Base-by-base conservation (phyloP, 1,284 basidiomycete genomes). In the Sanghuangporus weigelae region DNA sequence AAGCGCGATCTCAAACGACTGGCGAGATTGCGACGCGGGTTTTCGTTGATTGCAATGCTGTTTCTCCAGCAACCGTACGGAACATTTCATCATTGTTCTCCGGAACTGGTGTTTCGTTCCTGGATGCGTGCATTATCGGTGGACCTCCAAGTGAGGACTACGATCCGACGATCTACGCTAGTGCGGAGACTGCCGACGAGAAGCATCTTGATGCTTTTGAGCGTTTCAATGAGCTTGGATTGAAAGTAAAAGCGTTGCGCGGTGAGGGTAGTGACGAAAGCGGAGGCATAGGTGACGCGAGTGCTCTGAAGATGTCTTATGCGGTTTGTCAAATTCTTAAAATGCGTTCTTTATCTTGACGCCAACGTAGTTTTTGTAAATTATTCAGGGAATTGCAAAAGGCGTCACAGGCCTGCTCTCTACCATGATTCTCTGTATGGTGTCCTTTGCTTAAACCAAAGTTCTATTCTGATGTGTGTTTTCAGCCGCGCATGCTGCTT, bases 261-360 rank as follows among this genome's bases (percentile, higher is more conserved):
- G 81, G 79, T 16, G 54, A 62, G 4, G 42, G 55, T 12, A 55
- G 55, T 16, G 51, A 50, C 1, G 48, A 26, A 35, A 80, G 78
- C 23, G 76, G 74, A 1, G 79, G 78, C 1, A 73, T 85, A 19
- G 83, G 86, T 5, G 83, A 81, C 67, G 84, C 84, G 3, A 86
- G 83, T 67, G 83, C 83, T 4, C 69, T 86, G 65, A 86, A 86
- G 72, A 85, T 86, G 84, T 82, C 83, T 16, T 84, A 86, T 70
- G 82, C 82, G 60, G 84, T 86, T 63, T 72, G 80, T 72, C 2
- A 10, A 26, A 31, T 55, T 8, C 42, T 14, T 49, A n/a, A n/a
- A n/a, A n/a, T 64, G 48, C 67, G 57, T 54, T 60, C 57, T 39
- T 21, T 19, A 56, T 23, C 12, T 57, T 11, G 23, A 14, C 26